These are phyloP conservation scores for Diplodia mutila DNA, from an alignment of 2,329 filamentous ascomycete genomes.

Conservation along the genomic window DNA sequence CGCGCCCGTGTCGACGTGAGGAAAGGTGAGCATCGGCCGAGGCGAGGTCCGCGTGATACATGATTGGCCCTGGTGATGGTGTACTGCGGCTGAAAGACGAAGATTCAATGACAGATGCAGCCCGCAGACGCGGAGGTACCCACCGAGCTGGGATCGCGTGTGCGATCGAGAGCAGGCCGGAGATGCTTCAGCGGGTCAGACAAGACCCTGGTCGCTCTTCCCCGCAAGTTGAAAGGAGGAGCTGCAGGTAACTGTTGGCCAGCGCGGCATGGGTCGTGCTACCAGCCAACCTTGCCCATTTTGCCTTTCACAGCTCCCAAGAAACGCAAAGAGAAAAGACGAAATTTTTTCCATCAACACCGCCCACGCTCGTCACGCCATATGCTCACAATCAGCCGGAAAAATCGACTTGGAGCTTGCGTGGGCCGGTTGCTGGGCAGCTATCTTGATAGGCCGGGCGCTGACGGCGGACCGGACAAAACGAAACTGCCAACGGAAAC, in stretches of 20 bases:
- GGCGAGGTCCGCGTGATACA: not conserved
- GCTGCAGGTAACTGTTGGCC: constrained; percentile 8
- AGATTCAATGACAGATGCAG: not conserved
- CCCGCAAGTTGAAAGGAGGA: not conserved
- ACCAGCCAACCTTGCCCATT: not conserved
- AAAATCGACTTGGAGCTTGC: not conserved
- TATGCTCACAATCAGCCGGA: not conserved
- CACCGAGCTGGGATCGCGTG: not conserved
- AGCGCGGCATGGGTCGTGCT: not conserved
- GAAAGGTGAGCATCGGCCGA: constrained; percentile 9
- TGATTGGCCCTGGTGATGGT: not conserved
- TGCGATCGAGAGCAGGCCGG: not conserved
- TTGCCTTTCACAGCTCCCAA: not conserved
- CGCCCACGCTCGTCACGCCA: not conserved
- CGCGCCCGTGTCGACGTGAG: not conserved
- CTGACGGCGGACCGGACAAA: constrained; percentile 9
- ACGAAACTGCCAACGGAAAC: constrained; percentile 18
- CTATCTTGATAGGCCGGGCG: constrained; percentile 6
- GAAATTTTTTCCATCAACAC: not conserved
- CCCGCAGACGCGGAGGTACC: not conserved
- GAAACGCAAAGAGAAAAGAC: not conserved
- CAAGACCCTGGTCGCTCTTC: not conserved
- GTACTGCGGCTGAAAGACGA: constrained; percentile 2
- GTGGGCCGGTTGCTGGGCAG: not conserved
- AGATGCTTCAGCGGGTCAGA: not conserved